Evolutionary conservation across 208 protist genomes (phyloP), one percentile per base, ranked within the genome.

Genomic region (Leishmania mexicana): DNA sequence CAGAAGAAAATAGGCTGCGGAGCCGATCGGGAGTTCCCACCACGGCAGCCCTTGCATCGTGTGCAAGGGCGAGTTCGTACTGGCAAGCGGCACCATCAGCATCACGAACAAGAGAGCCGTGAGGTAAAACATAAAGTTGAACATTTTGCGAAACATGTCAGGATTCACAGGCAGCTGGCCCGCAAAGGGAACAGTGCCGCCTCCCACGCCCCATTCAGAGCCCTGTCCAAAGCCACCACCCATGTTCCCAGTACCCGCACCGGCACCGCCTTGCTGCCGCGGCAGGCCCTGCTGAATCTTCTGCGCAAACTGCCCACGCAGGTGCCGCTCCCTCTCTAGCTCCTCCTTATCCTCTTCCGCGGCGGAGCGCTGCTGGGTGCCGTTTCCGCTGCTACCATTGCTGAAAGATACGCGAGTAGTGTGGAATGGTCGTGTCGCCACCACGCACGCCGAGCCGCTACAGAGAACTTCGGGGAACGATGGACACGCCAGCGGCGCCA

Each of bases 341-440:
- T 97, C 92, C 75, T 96, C 92, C 40, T 83, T 86, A 77, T 97
- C 94, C 78, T 97, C 94, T 13, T 95, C 90, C 10, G 80, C 86
- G 8, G 89, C 80, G 7, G 90, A 76, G 28, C 85, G 88, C 80
- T 82, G 84, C n/a, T 65, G 35, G 28, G 77, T 31, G 64, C 35
- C 78, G 54, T 49, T 78, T 49, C 24, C 81, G 49, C 72, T 70
- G 35, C n/a, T 75, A 62, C 58, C 49, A 17, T 5, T 78, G 62
- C 71, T 78, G 45, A 65, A 70, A 15, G 47, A n/a, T 13, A 65
- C 24, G 24, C 70, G 54, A 38, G 82, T 81, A 19, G 54, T 82
- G 78, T 78, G 65, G n/a, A 85, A 31, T 2, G 45, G 21, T 40
- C 82, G 82, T 58, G 42, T 58, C 31, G 21, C 21, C 71, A 74